These are phyloP conservation scores for Solanum phureja DNA, from an alignment of 257 asterid species.

Conservation along the genomic window DNA sequence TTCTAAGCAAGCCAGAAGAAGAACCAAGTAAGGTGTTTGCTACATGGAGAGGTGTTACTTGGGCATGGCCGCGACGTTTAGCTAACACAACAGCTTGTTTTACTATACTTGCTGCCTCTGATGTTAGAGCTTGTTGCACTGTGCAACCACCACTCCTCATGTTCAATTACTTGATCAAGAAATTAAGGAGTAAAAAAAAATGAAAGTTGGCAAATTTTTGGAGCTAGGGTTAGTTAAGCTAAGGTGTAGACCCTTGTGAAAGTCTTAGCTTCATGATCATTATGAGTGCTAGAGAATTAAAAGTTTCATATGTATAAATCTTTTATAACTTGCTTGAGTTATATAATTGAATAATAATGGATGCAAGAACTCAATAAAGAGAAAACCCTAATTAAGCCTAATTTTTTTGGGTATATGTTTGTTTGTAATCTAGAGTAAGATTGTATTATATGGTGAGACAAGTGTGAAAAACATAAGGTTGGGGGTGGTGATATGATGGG, in stretches of 20 bases:
- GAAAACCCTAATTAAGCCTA: background rate
- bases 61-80: constrained; percentile 80
- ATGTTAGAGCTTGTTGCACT: constrained; percentile 47
- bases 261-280: background rate
- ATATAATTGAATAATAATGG: background rate
- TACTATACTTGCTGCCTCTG: constrained; percentile 48
- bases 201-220: background rate
- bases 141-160: constrained; percentile 74
- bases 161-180: background rate
- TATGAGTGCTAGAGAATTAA: background rate
- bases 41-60: constrained; percentile 86
- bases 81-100: constrained; percentile 64
- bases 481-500: background rate
- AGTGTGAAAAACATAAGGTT: background rate
- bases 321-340: background rate
- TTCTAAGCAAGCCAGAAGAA: constrained; percentile 41
- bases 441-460: background rate
- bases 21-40: constrained; percentile 67
- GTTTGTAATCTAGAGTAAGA: background rate
- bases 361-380: background rate
- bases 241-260: background rate
- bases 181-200: background rate
- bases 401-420: background rate
- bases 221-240: background rate
- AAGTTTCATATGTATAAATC: background rate